Percentiles rank a stretch among this genome's conserved stretches.
Evolutionary conservation across 768 basidiomycete genomes (phyloP).

Genomic region (Mycena floridula): DNA sequence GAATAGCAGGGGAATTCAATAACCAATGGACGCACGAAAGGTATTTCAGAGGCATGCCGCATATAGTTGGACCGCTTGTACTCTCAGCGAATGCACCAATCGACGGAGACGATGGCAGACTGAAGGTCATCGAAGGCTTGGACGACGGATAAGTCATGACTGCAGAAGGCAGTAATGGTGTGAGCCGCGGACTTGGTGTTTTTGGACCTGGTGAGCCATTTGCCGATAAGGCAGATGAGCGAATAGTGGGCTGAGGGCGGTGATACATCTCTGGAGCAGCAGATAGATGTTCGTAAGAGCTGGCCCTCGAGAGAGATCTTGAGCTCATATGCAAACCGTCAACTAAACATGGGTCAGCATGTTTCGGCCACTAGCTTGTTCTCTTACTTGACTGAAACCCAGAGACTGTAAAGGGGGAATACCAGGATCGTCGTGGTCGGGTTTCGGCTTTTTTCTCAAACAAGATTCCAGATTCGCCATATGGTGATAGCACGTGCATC

Average conservation of each 20-base stretch:
- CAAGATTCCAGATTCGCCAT: too few relatives aligned
- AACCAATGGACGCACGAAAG: conserved; percentile 56
- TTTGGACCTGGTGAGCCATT: conserved; percentile 21
- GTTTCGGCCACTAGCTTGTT: too few relatives aligned
- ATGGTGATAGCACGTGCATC: too few relatives aligned
- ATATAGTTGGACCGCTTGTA: conserved; percentile 51
- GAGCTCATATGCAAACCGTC: too few relatives aligned
- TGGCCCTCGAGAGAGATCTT: too few relatives aligned
- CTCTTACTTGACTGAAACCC: too few relatives aligned
- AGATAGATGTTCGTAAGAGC: too few relatives aligned
- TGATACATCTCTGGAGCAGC: conserved; percentile 57
- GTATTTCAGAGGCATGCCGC: conserved; percentile 73
- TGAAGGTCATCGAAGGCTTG: conserved; percentile 30
- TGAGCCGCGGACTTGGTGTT: conserved; percentile 42
- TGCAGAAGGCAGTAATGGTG: conserved; percentile 47
- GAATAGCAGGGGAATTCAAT: conserved; percentile 4
- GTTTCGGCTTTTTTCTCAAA: too few relatives aligned
- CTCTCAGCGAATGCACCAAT: too few relatives aligned
- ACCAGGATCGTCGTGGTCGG: too few relatives aligned
- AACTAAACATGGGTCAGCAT: too few relatives aligned
- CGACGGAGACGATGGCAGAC: conserved; percentile 19
- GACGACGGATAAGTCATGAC: conserved; percentile 27
- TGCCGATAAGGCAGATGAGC: conserved; percentile 44
- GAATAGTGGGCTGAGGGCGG: conserved; percentile 48
- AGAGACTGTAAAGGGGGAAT: too few relatives aligned